A percentile compares a stretch with the other conserved stretches of the same genome.
Evolutionary conservation across 2,329 filamentous ascomycete species (phyloP).

Genomic region (Diaporthe velutina): DNA sequence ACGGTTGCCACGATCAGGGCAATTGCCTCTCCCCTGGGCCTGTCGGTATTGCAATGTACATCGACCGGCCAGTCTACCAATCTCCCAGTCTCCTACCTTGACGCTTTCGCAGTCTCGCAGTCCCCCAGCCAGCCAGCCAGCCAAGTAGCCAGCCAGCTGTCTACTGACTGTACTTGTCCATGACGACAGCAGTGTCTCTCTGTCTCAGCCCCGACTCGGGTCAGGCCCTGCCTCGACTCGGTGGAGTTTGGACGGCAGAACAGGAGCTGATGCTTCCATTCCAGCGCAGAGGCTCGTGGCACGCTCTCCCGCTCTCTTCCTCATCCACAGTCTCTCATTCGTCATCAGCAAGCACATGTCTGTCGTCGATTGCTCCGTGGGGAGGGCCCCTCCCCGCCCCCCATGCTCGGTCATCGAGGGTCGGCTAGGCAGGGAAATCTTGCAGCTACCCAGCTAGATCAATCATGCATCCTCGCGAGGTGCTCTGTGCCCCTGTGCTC

Average conservation of each 20-base stretch:
- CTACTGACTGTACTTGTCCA: neutral
- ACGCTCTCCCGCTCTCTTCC: slow-evolving; percentile 13
- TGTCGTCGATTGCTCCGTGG: slow-evolving; percentile 24
- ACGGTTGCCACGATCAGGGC: slow-evolving; percentile 21
- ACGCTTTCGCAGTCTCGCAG: too few relatives aligned
- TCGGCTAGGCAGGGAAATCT: slow-evolving; percentile 17
- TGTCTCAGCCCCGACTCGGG: slow-evolving; percentile 31
- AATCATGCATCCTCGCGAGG: slow-evolving; percentile 19
- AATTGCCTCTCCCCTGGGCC: neutral
- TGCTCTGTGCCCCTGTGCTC: slow-evolving; percentile 21
- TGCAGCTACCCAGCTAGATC: neutral
- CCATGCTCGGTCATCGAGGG: slow-evolving; percentile 16
- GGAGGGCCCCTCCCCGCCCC: neutral
- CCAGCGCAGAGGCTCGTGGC: slow-evolving; percentile 17
- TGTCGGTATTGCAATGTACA: neutral
- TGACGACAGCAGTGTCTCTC: slow-evolving; percentile 22
- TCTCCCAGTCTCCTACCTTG: neutral
- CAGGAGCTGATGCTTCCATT: slow-evolving; percentile 32
- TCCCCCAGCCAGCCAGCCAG: slow-evolving; percentile 1
- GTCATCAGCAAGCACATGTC: neutral
- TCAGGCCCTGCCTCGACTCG: slow-evolving; percentile 8
- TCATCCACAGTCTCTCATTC: slow-evolving; percentile 14
- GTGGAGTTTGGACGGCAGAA: neutral
- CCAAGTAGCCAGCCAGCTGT: slow-evolving; percentile 20
- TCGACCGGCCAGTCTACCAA: neutral